Conservation (phyloP, 1,139 yeast species). For the Blastobotrys indianensis region DNA sequence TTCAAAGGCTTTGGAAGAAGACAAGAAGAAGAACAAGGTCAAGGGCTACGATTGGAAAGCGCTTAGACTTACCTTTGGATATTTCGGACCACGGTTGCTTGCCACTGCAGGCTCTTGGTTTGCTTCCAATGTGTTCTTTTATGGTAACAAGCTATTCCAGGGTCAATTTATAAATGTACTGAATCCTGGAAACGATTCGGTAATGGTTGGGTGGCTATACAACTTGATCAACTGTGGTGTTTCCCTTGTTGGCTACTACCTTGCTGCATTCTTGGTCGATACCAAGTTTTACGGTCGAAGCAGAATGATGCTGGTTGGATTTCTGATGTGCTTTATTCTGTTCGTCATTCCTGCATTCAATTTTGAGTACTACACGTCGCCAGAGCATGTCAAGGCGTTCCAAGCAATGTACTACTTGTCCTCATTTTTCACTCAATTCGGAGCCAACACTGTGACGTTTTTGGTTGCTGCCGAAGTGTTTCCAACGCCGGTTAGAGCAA, state of each 20-base stretch:
- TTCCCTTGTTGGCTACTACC: slow-evolving; percentile 64
- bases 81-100: slow-evolving; percentile 80
- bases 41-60: slow-evolving; percentile 35
- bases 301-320: slow-evolving; percentile 55
- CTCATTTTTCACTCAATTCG: slow-evolving; percentile 65
- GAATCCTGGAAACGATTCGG: slow-evolving; percentile 63
- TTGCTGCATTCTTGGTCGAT: slow-evolving; percentile 53
- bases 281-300: slow-evolving; percentile 50
- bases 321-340: slow-evolving; percentile 50
- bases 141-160: slow-evolving; percentile 74
- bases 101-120: slow-evolving; percentile 99
- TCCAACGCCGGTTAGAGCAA: slow-evolving; percentile 97
- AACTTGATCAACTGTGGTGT: slow-evolving; percentile 65
- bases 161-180: slow-evolving; percentile 60
- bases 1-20: slow-evolving; percentile 28
- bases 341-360: slow-evolving; percentile 62
- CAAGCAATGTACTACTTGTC: slow-evolving; percentile 58
- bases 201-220: slow-evolving; percentile 70
- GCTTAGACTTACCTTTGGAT: slow-evolving; percentile 37
- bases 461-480: slow-evolving; percentile 92
- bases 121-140: slow-evolving; percentile 90
- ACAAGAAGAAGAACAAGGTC: slow-evolving; percentile 31
- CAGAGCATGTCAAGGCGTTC: slow-evolving; percentile 46
- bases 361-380: slow-evolving; percentile 42
- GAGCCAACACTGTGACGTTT: slow-evolving; percentile 94